Conservation (phyloP, 1,284 basidiomycete species). For the Exobasidium rhododendri region DNA sequence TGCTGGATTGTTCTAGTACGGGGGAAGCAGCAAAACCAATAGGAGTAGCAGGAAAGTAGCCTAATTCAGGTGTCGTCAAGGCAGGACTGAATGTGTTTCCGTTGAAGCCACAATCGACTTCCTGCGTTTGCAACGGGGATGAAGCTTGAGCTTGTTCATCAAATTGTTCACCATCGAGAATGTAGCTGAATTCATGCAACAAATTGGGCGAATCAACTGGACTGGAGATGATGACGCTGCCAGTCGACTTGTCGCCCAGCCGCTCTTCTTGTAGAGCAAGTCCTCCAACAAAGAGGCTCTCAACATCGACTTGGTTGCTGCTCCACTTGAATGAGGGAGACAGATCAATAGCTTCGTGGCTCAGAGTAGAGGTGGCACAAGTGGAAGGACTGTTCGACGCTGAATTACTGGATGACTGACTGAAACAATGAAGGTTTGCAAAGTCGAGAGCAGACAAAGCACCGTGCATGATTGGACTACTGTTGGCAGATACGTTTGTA, state of each 20-base stretch:
- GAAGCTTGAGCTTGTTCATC: not conserved
- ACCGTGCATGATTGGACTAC: constrained; percentile 12
- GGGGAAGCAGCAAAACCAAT: not conserved
- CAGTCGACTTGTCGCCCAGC: not conserved
- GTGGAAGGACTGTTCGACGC: not conserved
- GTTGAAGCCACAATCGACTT: not conserved
- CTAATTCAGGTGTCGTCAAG: not conserved
- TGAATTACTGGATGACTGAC: not conserved
- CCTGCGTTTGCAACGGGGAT: not conserved
- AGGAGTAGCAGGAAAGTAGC: not conserved
- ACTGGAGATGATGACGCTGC: not conserved
- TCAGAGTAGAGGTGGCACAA: not conserved
- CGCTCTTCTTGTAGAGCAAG: not conserved
- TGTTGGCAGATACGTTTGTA: constrained; percentile 5
- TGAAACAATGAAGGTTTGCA: too few relatives aligned
- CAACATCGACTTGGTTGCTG: constrained; percentile 4
- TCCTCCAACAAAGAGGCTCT: not conserved
- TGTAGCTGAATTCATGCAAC: not conserved
- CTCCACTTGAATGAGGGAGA: not conserved
- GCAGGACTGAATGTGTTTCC: constrained; percentile 6
- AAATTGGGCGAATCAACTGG: not conserved
- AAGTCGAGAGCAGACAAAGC: not conserved
- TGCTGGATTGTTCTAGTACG: not conserved
- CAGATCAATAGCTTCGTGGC: not conserved
- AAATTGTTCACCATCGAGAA: not conserved